Base-by-base conservation (phyloP, 495 filamentous ascomycete genomes). In the Podospora anserina region DNA sequence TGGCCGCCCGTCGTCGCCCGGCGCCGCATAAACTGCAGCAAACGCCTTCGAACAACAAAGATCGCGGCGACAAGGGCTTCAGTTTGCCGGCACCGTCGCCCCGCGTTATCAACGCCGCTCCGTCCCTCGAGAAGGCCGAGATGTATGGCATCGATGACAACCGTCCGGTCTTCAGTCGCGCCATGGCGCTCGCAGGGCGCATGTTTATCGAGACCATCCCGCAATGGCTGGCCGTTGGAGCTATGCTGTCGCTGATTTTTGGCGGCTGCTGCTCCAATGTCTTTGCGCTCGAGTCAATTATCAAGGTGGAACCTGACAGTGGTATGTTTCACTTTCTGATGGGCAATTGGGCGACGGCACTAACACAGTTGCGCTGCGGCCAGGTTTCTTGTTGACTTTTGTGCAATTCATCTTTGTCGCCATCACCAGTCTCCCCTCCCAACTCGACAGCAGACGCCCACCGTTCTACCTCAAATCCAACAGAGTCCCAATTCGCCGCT, bases 261-360 rank as follows among this genome's bases (percentile, higher is more conserved):
- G 95, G 96, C 54, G 95, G 95, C 49, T 99, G 95, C 76, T 99
- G 95, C 83, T 93, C 93, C 34, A 99, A 98, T 84, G 95, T 99
- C 32, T 98, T 96, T 81, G 91, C 94, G 7, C 88, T 99, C 55
- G 95, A 99, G 78, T 92, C 92, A 23, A 96, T 99, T 73, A 88
- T 99, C 74, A 96, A 97, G 92, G 80, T 88, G 74, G 87, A 90
- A 75, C 86, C 88, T 62, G 84, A 86, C 39, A 86, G 84, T 72
- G 87, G 86, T 87, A 83, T 64, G 80, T 69, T 7, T 58, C 55
- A 9, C 18, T 58, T 19, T 58, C n/a, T 58, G n/a, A 30, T 20
- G 18, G 6, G 18, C 26, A 49, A 49, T 49, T 49, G 39, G 34
- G 7, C 39, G 39, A 16, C 9, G 56, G 19, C 2, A 18, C 56